Base-by-base conservation (phyloP, 106 monocot species). In the Platanthera guangdongensis region DNA sequence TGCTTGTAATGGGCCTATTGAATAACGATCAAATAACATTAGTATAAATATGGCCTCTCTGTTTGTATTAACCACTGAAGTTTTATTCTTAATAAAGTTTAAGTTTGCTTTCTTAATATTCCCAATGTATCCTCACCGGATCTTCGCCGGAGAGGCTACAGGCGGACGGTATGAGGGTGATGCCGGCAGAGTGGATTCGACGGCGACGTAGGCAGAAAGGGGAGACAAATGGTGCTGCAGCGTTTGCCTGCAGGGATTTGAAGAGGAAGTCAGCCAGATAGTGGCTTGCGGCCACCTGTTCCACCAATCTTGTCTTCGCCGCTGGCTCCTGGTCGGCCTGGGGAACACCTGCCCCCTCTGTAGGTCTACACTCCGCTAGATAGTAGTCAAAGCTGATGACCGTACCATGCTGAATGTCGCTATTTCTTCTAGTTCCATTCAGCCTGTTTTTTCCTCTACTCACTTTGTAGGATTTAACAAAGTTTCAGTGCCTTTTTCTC, bases 221-320 rank as follows among this genome's bases (percentile, higher is more conserved):
- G 5, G 52, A 52, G 1, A 3, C 9, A 25, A 11, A 12, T n/a
- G 54, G 30, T 39, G 74, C 48, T 76, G 76, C 47, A 19, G 46
- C 49, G 76, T 76, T 76, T 76, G 76, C 47, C 45, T 76, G 12
- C 62, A 63, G 5, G 76, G 49, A 12, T 50, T 62, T 4, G 63
- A 64, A 12, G 62, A 47, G 39, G 76, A 76, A 47, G 47, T 76
- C 0, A 76, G 76, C 63, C 76, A 76, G 45, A 28, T 76, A 19
- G 25, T 63, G 62, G 62, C 76, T 5, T 76, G 76, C 50, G 47
- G 49, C 47, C 76, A 76, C 63, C 62, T 63, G 2, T 76, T 76
- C 57, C 76, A 63, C 63, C 76, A 60, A 51, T 6, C 76, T 76
- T 76, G 62, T 47, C 59, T 76, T 18, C 60, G 62, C 19, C 60